Base-by-base conservation (phyloP, 495 filamentous ascomycete genomes). In the Bombardia bombarda region DNA sequence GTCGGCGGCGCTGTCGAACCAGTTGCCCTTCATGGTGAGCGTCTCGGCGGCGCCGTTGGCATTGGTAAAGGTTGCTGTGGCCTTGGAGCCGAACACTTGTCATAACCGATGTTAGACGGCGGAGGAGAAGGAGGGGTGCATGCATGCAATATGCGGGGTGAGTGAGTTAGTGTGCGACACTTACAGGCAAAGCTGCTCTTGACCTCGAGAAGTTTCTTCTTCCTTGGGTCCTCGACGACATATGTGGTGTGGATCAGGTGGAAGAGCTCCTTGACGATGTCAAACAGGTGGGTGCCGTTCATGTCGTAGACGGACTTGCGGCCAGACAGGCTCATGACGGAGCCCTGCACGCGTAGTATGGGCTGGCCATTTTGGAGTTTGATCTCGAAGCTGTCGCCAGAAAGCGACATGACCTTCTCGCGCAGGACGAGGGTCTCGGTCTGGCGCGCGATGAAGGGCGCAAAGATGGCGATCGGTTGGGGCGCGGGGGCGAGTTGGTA, bases 331-430 rank as follows among this genome's bases (percentile, higher is more conserved):
- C 62, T 50, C 17, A 60, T 38, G 44, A 67, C 53, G 22, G 72
- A 63, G 51, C 73, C 74, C 32, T 75, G 62, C 10, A 82, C 69
- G 44, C 72, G 67, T 39, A 82, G 57, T 32, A 79, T 45, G 5
- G 65, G 60, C 14, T 63, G 50, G 7, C 75, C 74, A 35, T 55
- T 64, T 4, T 58, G 51, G 0, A 63, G 51, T 34, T 67, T 67
- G 53, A 80, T 66, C 43, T 72, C 67, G 56, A 80, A 80, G 56
- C 63, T 72, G 62, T 80, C 75, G 18, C 73, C 70, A 6, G 47
- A 40, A 3, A 50, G 47, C 14, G 74, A 77, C 35, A 75, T 46
- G 4, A 77, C 56, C 37, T 75, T 73, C 46, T 82, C 77, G 47
- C 68, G 75, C 26, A 82, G 52, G 4, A 73, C 45, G 6, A 82